Evolutionary conservation across 495 filamentous ascomycete species (phyloP).

Genomic region (Aspergillus bertholletiae): DNA sequence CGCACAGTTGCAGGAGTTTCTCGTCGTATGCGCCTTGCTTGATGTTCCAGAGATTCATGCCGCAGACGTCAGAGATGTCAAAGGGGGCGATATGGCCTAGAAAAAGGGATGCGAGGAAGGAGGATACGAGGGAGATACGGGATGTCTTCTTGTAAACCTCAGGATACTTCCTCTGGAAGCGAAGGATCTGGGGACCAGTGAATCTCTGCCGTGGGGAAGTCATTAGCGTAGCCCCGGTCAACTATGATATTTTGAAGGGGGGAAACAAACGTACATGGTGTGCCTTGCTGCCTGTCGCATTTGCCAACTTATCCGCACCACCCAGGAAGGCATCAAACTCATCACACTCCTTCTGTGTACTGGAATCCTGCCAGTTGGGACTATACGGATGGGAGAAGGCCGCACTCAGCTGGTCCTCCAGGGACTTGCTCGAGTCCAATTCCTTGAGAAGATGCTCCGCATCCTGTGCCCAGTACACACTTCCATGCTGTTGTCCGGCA

Average conservation of each 20-base stretch:
- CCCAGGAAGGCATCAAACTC: constrained; percentile 73
- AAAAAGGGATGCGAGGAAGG: constrained; percentile 90
- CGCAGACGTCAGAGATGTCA: constrained; percentile 92
- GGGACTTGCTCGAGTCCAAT: constrained; percentile 54
- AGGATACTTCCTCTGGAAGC: constrained; percentile 76
- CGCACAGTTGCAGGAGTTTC: constrained; percentile 69
- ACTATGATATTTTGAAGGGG: neutral
- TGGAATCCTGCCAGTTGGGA: constrained; percentile 97
- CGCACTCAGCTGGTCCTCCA: constrained; percentile 66
- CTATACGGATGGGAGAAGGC: constrained; percentile 85
- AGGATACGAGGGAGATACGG: constrained; percentile 89
- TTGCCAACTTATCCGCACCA: constrained; percentile 61
- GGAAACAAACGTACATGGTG: constrained; percentile 70
- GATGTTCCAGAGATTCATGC: constrained; percentile 97
- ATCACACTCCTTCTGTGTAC: constrained; percentile 89
- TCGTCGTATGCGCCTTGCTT: constrained; percentile 68
- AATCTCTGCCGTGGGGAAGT: constrained; percentile 64
- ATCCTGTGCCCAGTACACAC: constrained; percentile 79
- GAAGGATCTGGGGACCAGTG: constrained; percentile 94
- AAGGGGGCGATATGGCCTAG: constrained; percentile 81
- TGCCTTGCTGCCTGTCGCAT: constrained; percentile 82
- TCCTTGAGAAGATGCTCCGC: constrained; percentile 62
- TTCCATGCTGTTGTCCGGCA: constrained; percentile 95
- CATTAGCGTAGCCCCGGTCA: neutral
- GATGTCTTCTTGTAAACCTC: constrained; percentile 74